These are phyloP conservation scores for Aspergillus ruber DNA, from an alignment of 2,329 filamentous ascomycete genomes.

Conservation along the genomic window DNA sequence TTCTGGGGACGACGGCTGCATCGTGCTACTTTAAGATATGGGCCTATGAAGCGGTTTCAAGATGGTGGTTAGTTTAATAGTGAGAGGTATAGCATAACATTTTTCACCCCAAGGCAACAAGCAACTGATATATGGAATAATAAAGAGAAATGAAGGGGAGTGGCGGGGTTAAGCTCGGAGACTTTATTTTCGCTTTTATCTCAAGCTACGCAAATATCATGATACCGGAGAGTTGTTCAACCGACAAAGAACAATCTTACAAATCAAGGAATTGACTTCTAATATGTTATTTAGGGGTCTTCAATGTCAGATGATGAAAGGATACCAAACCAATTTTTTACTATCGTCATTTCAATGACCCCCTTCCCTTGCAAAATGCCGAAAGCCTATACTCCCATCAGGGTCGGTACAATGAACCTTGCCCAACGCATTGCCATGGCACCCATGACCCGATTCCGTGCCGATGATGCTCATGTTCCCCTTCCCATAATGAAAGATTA, in stretches of 20 bases:
- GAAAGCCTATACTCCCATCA: constrained; percentile 24
- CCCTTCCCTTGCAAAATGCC: constrained; percentile 18
- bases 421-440: constrained; percentile 49
- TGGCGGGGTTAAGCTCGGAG: too few species aligned
- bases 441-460: constrained; percentile 51
- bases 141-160: too few species aligned
- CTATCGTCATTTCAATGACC: constrained; percentile 19
- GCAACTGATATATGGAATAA: neutral
- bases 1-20: constrained; percentile 14
- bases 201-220: too few species aligned
- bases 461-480: constrained; percentile 42
- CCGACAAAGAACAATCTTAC: too few species aligned
- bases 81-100: neutral
- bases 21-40: constrained; percentile 15
- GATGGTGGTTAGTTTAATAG: neutral
- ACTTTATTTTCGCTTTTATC: too few species aligned
- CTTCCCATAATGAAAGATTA: constrained; percentile 44
- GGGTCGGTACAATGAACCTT: constrained; percentile 37
- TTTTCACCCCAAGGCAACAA: neutral
- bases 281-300: too few species aligned
- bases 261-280: too few species aligned
- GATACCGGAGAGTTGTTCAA: too few species aligned
- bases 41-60: constrained; percentile 19
- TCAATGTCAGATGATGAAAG: too few species aligned
- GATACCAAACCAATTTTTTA: too few species aligned